Base-by-base conservation (phyloP, 768 basidiomycete genomes). In the Kondoa subrosea region DNA sequence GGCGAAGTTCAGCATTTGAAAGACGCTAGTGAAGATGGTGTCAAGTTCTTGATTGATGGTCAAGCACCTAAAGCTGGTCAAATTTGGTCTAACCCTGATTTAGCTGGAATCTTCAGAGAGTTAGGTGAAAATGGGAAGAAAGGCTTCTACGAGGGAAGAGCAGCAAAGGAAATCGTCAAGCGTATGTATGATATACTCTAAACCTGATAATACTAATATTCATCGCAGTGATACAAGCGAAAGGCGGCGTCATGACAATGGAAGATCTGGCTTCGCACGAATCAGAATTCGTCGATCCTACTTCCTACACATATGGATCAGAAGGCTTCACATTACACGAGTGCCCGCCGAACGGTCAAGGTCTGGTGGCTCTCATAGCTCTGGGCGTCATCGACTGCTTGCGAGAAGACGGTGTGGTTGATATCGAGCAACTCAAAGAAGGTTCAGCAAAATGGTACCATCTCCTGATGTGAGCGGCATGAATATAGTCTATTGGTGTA, bases 341-440 rank as follows among this genome's bases (percentile, higher is more conserved):
- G 89, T 93, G 91, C 73, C 93, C 92, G 4, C 93, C 93, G 0
- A 97, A 95, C 76, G 91, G 93, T 8, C 92, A 96, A 83, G 93
- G 92, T n/a, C 83, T 99, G 56, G 93, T 92, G 2, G 89, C 95
- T 0, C 81, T 97, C 4, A 79, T 99, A 32, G 90, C 92, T 15
- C 82, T 97, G 26, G 95, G 95, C 1, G 89, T 99, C 68, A 79
- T 99, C 62, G 93, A 97, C 72, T 84, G 81, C 30, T 81, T 96
- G 17, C 87, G 93, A 77, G 83, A 86, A 74, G 84, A 85, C 0
- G 83, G 84, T 64, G 82, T 84, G 60, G 81, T 81, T 67, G 82
- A 89, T 15, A 77, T 96, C 3, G 76, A 84, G 26, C 84, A 90
- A 69, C 81, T 90, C 80, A 87, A 91, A 66, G 91, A 95, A 77